Base-by-base conservation (phyloP, 2,329 filamentous ascomycete genomes). In the Scolecobasidium constrictum region DNA sequence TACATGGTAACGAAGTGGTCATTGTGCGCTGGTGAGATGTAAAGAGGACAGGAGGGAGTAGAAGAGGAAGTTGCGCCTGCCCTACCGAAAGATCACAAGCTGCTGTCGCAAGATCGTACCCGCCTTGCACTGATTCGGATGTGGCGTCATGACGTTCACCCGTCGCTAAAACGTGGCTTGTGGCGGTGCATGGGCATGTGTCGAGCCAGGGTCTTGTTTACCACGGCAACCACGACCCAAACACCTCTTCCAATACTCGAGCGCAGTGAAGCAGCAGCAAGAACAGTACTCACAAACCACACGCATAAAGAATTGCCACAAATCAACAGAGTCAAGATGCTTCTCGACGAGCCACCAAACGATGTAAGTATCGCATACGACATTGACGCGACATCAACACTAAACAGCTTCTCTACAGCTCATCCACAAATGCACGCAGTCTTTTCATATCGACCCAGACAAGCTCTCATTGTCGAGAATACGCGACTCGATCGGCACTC, bases 381-480 rank as follows among this genome's bases (percentile, higher is more conserved):
- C 43, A 35, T 15, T 11, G 20, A 13, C 18, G 22, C 35, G 19
- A 46, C 16, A 15, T 52, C 52, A 55, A 50, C 35, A 41, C 38
- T 28, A 47, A 44, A 31, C 9, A 31, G n/a, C 26, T 9, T 31
- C 26, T n/a, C 9, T 44, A 37, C 62, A 92, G 84, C 82, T 95
- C 57, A 94, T 98, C 66, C 75, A 81, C 58, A 83, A 93, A 67
- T 94, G 88, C 34, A 83, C 93, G 56, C 75, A 80, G 54, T 94
- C 95, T 72, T 98, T 98, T 78, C 92, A 94, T 68, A 94, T 90
- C 56, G 72, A 77, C 16, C 86, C 86, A 9, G 92, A 98, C 71
- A 92, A 87, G 57, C 71, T 78, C 50, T 84, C 85, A 48, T 77
- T 96, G 16, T 71, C 81, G 16, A 86, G 92, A 58, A 83, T 96